phyloP scores from a whole-genome alignment of 441 rosid genomes.

The Kokia cookei region DNA sequence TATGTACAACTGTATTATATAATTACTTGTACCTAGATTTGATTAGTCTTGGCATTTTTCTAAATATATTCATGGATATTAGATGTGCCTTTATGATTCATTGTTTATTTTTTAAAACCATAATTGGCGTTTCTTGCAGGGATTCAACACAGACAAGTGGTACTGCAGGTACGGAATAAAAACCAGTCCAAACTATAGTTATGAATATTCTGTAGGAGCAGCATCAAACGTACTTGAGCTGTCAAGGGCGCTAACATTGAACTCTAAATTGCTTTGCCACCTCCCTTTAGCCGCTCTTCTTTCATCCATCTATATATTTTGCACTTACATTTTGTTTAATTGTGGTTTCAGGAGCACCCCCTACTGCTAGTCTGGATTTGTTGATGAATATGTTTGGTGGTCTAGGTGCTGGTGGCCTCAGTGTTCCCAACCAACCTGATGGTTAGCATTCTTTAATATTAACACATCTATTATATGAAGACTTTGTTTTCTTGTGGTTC shows the following conservation, averaged over 20 bases:
- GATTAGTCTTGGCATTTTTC: too few species aligned
- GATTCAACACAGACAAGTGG: constrained; percentile 41
- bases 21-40: not conserved
- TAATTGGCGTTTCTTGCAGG: constrained; percentile 25
- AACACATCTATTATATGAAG: not conserved
- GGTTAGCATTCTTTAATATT: constrained; percentile 24
- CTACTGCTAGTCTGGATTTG: constrained; percentile 32
- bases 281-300: not conserved
- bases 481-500: not conserved
- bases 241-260: not conserved
- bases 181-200: not conserved
- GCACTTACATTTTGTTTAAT: not conserved
- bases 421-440: constrained; percentile 33
- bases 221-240: not conserved
- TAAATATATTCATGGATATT: too few species aligned
- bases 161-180: constrained; percentile 32
- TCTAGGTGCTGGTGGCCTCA: constrained; percentile 47
- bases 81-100: not conserved
- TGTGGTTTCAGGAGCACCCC: constrained; percentile 29
- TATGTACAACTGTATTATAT: not conserved
- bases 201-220: not conserved
- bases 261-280: not conserved
- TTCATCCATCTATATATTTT: not conserved
- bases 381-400: constrained; percentile 61
- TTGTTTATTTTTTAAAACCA: not conserved